Base-by-base conservation (phyloP, 179 eudicot species). In the Carnegiea gigantea region DNA sequence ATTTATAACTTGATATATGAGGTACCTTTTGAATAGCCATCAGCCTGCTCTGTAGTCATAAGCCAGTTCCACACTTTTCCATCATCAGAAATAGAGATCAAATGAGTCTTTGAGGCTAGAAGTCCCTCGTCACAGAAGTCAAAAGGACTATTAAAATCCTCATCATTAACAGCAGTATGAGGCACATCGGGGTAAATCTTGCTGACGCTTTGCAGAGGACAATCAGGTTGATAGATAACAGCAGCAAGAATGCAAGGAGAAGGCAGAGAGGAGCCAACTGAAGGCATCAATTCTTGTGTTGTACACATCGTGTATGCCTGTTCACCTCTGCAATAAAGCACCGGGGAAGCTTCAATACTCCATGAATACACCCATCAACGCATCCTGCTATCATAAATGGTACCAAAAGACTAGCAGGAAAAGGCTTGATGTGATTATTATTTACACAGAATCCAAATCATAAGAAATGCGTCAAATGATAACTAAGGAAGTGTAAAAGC, bases 1-100 rank as follows among this genome's bases (percentile, higher is more conserved):
- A 82, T 83, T 86, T 44, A 85, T 81, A 77, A 43, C 17, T 76
- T 72, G n/a, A 77, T 62, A 65, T 81, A 82, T 82, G 80, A 74
- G 54, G 60, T 81, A 78, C 88, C 92, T 82, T 88, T 91, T 49
- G 88, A 80, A 78, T 80, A 79, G 84, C 88, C 86, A 64, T 86
- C 88, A 73, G 92, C 79, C 72, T 89, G 92, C 89, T 96, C 99
- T 80, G 93, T 88, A 77, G 97, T 88, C 70, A 96, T 81, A 81
- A 94, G 97, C 99, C 99, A 96, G 78, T 93, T 95, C 99, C 99
- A 96, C 78, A 96, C 88, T 82, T 90, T 96, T 70, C 99, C 99
- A 86, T 96, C 99, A 86, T 96, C 98, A 82, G 99, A 89, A 80
- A 96, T 88, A 74, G 97, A 91, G 84, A 95, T 77, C 87, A 96